Base-by-base conservation (phyloP, 352 stramenopile genomes). In the Phytophthora boehmeriae region DNA sequence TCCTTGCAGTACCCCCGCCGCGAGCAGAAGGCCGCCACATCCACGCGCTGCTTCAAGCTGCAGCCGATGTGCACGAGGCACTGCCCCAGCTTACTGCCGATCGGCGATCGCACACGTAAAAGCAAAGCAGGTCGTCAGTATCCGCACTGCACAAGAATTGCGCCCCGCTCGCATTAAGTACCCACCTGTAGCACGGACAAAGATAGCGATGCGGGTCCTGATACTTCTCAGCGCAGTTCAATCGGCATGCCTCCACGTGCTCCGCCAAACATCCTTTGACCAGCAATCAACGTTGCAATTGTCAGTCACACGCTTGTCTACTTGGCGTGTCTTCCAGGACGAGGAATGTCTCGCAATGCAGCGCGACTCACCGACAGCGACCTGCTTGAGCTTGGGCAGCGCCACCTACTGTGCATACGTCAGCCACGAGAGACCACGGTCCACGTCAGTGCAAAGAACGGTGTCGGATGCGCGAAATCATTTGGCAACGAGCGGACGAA, bases 1-100 rank as follows among this genome's bases (percentile, higher is more conserved):
- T 89, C 83, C 63, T 92, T 92, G 75, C 83, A 92, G 67, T 92
- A 92, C 16, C 80, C 83, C 47, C 80, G 83, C 30, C 80, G 77
- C 8, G 83, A 88, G 72, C 83, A 92, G 46, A 88, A 86, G 28
- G 75, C 53, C 32, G 88, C 80, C 14, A 89, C 71, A 17, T 89
- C 78, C 44, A 84, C 62, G 36, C 81, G 83, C 48, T 92, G 80
- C 50, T 73, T 73, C 64, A 88, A 76, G 30, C 62, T 78, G 60
- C 83, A 92, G 34, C 83, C 79, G 27, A 90, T 79, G 17, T 75
- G 57, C 27, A 89, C 77, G 34, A 90, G 69, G 49, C 83, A 92
- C 41, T 81, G 67, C 8, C 70, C 75, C 20, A 92, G 53, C 56
- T 90, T 90, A 65, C 83, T 90, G 50, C 38, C 38, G 19, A 44